Conservation (phyloP, 75 land plant genomes). For the Chamaecyparis obtusa region DNA sequence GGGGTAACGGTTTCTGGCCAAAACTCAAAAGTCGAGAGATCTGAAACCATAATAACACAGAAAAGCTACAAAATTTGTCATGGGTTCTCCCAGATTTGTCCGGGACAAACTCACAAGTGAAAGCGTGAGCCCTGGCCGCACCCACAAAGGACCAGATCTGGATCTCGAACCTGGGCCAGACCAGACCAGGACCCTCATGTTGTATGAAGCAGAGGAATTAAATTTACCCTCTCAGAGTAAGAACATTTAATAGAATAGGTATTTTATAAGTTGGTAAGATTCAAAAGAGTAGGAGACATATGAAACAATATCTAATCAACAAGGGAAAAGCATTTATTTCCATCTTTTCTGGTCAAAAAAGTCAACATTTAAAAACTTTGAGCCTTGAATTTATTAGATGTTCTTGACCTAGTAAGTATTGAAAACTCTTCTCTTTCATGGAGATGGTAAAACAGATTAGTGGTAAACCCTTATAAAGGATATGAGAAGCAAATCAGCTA, state of each 20-base stretch:
- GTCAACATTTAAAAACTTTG: not conserved
- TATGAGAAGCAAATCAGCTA: not conserved
- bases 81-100: too few relatives aligned
- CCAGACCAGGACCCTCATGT: not conserved
- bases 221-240: too few relatives aligned
- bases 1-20: too few relatives aligned
- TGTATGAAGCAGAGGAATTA: not conserved
- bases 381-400: not conserved
- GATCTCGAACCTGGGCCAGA: too few relatives aligned
- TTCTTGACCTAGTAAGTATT: not conserved
- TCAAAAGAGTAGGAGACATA: not conserved
- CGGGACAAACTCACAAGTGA: too few relatives aligned
- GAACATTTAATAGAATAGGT: not conserved
- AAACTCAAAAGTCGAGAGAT: too few relatives aligned
- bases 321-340: not conserved
- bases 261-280: too few relatives aligned
- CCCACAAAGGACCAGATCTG: too few relatives aligned
- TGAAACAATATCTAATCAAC: not conserved
- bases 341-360: not conserved
- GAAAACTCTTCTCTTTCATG: not conserved
- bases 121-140: too few relatives aligned
- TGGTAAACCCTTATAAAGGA: not conserved
- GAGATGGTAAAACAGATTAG: not conserved
- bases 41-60: too few relatives aligned
- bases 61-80: too few relatives aligned